Evolutionary conservation across 768 basidiomycete species (phyloP).

Genomic region (Russula abietina): DNA sequence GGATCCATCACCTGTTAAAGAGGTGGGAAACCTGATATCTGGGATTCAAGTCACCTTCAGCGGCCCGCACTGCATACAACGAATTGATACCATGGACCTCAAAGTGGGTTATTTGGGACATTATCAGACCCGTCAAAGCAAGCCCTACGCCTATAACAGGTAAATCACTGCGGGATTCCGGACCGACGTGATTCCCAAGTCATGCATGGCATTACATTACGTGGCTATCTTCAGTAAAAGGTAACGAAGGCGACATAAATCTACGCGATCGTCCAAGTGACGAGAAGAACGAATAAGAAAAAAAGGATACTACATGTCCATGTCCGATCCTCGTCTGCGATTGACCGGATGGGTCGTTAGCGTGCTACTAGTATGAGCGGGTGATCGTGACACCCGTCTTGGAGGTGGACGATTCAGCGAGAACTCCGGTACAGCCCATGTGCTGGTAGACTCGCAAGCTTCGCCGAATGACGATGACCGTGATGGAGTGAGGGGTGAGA

Average conservation of each 20-base stretch:
- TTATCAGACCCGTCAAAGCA: constrained; percentile 25
- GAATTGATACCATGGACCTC: constrained; percentile 47
- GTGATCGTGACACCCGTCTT: constrained; percentile 24
- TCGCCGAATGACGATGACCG: constrained; percentile 20
- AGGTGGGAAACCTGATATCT: constrained; percentile 93
- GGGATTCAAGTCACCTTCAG: background rate
- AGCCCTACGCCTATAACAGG: no score
- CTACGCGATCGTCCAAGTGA: background rate
- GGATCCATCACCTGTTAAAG: constrained; percentile 83
- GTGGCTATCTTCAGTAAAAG: background rate
- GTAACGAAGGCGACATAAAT: background rate
- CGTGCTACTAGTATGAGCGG: background rate
- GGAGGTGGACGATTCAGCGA: constrained; percentile 25
- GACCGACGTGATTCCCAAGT: background rate
- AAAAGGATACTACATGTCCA: constrained; percentile 9
- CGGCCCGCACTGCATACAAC: background rate
- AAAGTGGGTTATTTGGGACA: constrained; percentile 47
- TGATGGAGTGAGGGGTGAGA: constrained; percentile 20
- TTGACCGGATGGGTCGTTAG: background rate
- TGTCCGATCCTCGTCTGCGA: constrained; percentile 16
- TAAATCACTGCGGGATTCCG: background rate
- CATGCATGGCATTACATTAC: background rate
- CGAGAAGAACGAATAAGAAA: no score
- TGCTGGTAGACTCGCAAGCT: constrained; percentile 17
- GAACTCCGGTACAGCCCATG: constrained; percentile 25